These are phyloP conservation scores for Pulicaria dysenterica DNA, from an alignment of 129 eudicot species.

Conservation along the genomic window DNA sequence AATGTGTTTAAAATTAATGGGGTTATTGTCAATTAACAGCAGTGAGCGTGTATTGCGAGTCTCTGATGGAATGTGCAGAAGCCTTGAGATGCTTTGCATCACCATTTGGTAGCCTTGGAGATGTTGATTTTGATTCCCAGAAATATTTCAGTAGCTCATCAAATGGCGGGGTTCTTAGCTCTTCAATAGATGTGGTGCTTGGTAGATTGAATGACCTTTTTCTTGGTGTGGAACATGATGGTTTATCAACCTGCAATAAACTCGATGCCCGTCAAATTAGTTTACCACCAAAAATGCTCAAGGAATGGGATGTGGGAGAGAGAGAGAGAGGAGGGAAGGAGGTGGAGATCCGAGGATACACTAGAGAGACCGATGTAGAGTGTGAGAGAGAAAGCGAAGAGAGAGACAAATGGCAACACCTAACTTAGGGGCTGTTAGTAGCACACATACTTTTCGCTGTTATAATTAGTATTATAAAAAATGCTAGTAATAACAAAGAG, in stretches of 20 bases:
- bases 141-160: conserved; percentile 72
- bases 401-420: no score
- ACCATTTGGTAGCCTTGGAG: conserved; percentile 68
- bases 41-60: conserved; percentile 73
- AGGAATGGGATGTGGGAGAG: no score
- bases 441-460: no score
- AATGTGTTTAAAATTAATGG: not conserved
- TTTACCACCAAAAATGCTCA: not conserved
- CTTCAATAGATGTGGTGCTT: conserved; percentile 75
- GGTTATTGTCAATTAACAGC: conserved; percentile 54
- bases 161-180: conserved; percentile 83
- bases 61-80: conserved; percentile 50
- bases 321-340: no score
- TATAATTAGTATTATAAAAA: no score
- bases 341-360: no score
- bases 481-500: no score
- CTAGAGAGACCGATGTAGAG: no score
- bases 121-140: conserved; percentile 67
- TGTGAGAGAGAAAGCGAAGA: no score
- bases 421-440: no score
- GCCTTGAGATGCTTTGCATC: conserved; percentile 52
- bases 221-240: conserved; percentile 83
- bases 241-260: conserved; percentile 71
- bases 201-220: conserved; percentile 72
- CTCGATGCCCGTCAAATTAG: not conserved